Evolutionary conservation across 805 yeast species (phyloP).

Genomic region (Maudiozyma bulderi): DNA sequence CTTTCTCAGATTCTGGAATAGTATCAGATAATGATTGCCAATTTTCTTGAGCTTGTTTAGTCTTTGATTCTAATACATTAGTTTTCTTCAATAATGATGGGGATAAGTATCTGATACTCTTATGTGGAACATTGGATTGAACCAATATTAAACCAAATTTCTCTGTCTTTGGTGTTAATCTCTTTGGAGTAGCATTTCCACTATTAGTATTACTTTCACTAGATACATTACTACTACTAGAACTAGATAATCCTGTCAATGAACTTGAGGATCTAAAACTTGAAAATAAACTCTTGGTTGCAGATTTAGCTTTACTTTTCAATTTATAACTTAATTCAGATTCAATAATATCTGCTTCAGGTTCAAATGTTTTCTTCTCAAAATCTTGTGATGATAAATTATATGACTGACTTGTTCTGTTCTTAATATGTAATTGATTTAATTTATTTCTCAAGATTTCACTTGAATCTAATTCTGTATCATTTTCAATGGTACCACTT

Average conservation of each 20-base stretch:
- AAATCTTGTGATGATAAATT: neutral
- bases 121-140: slow-evolving; percentile 22
- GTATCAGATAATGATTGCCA: slow-evolving; percentile 18
- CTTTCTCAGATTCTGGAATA: slow-evolving; percentile 20
- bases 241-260: neutral
- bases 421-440: slow-evolving; percentile 18
- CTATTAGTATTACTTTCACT: neutral
- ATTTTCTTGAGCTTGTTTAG: slow-evolving; percentile 25
- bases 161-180: slow-evolving; percentile 1
- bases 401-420: neutral
- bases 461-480: slow-evolving; percentile 13
- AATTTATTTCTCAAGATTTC: slow-evolving; percentile 21
- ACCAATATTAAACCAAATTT: slow-evolving; percentile 25
- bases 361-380: slow-evolving; percentile 3
- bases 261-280: slow-evolving; percentile 1
- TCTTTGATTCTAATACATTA: slow-evolving; percentile 23
- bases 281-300: slow-evolving; percentile 3
- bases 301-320: slow-evolving; percentile 4
- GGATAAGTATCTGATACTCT: slow-evolving; percentile 28
- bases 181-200: neutral
- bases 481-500: slow-evolving; percentile 19
- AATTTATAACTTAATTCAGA: slow-evolving; percentile 12
- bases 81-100: slow-evolving; percentile 28
- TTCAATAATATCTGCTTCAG: slow-evolving; percentile 7
- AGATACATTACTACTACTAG: neutral